Evolutionary conservation across 192 early-diverging fungal species (phyloP).

Genomic region (Chytriomyces confervae): DNA sequence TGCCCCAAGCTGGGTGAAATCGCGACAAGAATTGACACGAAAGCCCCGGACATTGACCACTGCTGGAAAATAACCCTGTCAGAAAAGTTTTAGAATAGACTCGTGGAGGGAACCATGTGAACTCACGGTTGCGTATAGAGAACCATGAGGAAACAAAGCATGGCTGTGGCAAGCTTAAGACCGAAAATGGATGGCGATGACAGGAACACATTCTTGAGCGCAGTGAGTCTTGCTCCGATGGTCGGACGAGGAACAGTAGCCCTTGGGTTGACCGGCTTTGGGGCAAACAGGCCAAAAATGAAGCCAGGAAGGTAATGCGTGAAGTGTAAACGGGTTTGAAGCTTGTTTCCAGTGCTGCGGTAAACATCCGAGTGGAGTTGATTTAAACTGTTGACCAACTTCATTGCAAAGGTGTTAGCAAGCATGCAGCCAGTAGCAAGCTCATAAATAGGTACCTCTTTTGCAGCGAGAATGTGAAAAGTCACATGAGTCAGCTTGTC

Average conservation of each 20-base stretch:
- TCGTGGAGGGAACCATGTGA: neutral
- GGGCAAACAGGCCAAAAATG: neutral
- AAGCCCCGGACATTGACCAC: slow-evolving; percentile 24
- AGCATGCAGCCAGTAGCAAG: neutral
- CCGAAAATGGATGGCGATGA: slow-evolving; percentile 29
- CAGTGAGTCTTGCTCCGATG: neutral
- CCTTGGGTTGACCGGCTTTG: neutral
- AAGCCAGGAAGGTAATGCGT: slow-evolving; percentile 19
- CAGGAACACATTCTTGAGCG: slow-evolving; percentile 11
- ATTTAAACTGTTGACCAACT: slow-evolving; percentile 17
- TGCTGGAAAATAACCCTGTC: slow-evolving; percentile 24
- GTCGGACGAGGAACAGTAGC: neutral
- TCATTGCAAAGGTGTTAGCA: neutral
- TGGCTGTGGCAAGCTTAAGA: slow-evolving; percentile 13
- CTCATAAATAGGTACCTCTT: slow-evolving; percentile 1
- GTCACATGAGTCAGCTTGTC: slow-evolving; percentile 19
- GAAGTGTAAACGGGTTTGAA: slow-evolving; percentile 11
- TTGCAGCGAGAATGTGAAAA: slow-evolving; percentile 12
- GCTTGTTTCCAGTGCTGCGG: neutral
- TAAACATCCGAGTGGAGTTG: slow-evolving; percentile 12
- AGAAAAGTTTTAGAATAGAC: neutral
- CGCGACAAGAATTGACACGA: slow-evolving; percentile 29
- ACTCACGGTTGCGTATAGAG: slow-evolving; percentile 11
- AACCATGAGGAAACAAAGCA: slow-evolving; percentile 20
- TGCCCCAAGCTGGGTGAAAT: slow-evolving; percentile 33